Evolutionary conservation across 1,284 basidiomycete species (phyloP).

Genomic region (Pascua sp.): DNA sequence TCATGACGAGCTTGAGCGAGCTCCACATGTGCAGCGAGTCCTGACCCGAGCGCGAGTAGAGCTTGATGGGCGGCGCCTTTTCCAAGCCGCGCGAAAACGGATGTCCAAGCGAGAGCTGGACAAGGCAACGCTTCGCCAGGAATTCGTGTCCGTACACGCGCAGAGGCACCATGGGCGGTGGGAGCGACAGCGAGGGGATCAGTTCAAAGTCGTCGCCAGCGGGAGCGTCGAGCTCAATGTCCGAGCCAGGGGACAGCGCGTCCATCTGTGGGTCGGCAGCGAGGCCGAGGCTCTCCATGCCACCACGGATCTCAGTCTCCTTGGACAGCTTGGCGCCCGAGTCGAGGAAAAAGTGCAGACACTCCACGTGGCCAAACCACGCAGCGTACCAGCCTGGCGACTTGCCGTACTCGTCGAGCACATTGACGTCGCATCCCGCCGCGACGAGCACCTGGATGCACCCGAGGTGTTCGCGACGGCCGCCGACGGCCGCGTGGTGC

Average conservation of each 20-base stretch:
- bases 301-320: conserved; percentile 27
- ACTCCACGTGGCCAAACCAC: conserved; percentile 90
- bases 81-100: conserved; percentile 49
- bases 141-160: conserved; percentile 50
- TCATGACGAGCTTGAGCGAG: conserved; percentile 93
- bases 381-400: conserved; percentile 91
- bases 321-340: conserved; percentile 50
- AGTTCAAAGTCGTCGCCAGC: conserved; percentile 60
- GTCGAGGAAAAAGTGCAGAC: conserved; percentile 68
- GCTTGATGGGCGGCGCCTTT: conserved; percentile 54
- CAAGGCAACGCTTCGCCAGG: conserved; percentile 79
- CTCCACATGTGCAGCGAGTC: conserved; percentile 53
- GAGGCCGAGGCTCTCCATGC: conserved; percentile 45
- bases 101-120: conserved; percentile 84
- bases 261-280: conserved; percentile 47
- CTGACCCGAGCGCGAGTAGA: conserved; percentile 49
- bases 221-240: conserved; percentile 61
- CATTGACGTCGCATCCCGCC: conserved; percentile 70
- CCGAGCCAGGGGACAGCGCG: conserved; percentile 51
- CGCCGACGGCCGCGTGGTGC: conserved; percentile 90
- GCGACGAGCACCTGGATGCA: conserved; percentile 76
- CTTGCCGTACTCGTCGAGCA: conserved; percentile 80
- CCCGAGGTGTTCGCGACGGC: conserved; percentile 57
- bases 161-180: conserved; percentile 92
- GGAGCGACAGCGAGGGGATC: conserved; percentile 89